Conservation (phyloP, 495 filamentous ascomycete genomes). For the Aspergillus sclerotiicarbonarius region DNA sequence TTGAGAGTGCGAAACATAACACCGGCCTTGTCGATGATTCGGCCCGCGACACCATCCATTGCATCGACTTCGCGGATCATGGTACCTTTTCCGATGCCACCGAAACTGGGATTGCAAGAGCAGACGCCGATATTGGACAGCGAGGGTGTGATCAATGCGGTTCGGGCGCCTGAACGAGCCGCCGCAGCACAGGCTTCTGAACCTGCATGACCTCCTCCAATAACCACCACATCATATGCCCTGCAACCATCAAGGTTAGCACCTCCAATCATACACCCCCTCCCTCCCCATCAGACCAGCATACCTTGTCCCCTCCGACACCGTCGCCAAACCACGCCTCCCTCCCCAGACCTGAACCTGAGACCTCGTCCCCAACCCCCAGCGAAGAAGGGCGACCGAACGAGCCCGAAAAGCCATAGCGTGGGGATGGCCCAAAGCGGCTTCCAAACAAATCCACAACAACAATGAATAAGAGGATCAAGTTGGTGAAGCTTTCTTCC, state of each 20-base stretch:
- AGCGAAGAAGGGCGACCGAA: constrained; percentile 30
- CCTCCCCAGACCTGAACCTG: constrained; percentile 13
- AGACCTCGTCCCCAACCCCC: constrained; percentile 29
- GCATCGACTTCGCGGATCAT: constrained; percentile 96
- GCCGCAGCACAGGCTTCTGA: constrained; percentile 93
- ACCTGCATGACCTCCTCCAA: constrained; percentile 94
- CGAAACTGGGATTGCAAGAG: constrained; percentile 97
- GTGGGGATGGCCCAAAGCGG: background rate
- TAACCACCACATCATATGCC: constrained; percentile 88
- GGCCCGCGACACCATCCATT: constrained; percentile 84
- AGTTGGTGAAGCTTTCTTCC: background rate
- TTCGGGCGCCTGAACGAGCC: constrained; percentile 84
- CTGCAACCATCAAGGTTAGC: constrained; percentile 35
- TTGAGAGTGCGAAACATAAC: constrained; percentile 90
- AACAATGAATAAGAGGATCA: no score
- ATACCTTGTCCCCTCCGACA: constrained; percentile 45
- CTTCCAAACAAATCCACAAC: background rate
- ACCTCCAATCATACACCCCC: background rate
- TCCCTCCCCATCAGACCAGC: background rate
- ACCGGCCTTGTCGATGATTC: constrained; percentile 90
- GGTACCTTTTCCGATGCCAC: constrained; percentile 97
- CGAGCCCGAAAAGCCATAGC: constrained; percentile 40
- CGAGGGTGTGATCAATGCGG: constrained; percentile 83
- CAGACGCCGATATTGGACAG: constrained; percentile 89
- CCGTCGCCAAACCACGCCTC: constrained; percentile 45